phyloP scores from a whole-genome alignment of 148 eudicot genomes.

The Tetragonia tetragonoides region DNA sequence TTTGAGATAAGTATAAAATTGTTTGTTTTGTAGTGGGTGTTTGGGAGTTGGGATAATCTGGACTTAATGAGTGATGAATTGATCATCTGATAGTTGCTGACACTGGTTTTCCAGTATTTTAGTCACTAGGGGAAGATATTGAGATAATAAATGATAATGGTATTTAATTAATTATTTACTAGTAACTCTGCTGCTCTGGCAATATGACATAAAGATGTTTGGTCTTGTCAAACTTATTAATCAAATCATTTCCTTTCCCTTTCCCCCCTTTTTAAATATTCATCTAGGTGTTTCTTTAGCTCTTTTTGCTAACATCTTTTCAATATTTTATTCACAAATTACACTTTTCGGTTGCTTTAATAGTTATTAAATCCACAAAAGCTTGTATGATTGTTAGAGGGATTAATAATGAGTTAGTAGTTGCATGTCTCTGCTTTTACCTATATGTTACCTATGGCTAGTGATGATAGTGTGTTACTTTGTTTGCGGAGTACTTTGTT shows the following conservation, averaged over 20 bases:
- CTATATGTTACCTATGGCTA: too few relatives aligned
- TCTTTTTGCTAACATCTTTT: constrained; percentile 1
- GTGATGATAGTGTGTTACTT: too few relatives aligned
- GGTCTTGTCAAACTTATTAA: constrained; percentile 47
- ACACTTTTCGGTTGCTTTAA: constrained; percentile 3
- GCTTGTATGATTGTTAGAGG: neutral
- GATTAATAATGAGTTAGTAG: neutral
- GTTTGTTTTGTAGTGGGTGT: neutral
- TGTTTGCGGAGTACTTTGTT: neutral
- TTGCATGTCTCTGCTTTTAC: too few relatives aligned
- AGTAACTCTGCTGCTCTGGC: constrained; percentile 24
- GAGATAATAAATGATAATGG: neutral
- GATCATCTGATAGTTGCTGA: constrained; percentile 40
- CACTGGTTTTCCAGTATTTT: constrained; percentile 17
- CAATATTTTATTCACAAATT: constrained; percentile 1
- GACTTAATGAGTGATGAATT: constrained; percentile 15
- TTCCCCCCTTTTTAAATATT: constrained; percentile 14
- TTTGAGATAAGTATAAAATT: too few relatives aligned
- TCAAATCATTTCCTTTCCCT: constrained; percentile 40
- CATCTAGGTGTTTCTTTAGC: constrained; percentile 3
- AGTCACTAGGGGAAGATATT: neutral
- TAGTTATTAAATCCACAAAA: constrained; percentile 2
- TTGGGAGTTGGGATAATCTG: constrained; percentile 10
- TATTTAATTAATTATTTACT: neutral
- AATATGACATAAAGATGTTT: constrained; percentile 46